Evolutionary conservation across 495 filamentous ascomycete genomes (phyloP).

Genomic region (Evansstolkia leycettana): DNA sequence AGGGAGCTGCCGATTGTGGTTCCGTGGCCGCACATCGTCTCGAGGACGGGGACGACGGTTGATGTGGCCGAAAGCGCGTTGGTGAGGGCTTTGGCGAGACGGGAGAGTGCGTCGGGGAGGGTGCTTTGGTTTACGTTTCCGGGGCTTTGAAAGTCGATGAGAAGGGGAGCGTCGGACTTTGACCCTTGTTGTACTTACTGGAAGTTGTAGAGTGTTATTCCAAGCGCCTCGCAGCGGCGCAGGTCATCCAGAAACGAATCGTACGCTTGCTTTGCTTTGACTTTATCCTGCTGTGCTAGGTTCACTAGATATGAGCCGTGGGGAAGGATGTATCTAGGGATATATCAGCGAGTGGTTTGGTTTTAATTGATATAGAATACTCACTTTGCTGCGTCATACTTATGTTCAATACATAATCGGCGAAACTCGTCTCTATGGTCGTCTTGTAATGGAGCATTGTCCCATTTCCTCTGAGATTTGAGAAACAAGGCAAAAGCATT

Average conservation of each 20-base stretch:
- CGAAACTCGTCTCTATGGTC: conserved; percentile 57
- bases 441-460: conserved; percentile 61
- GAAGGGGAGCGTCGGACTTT: neutral
- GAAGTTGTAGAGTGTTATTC: conserved; percentile 91
- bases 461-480: conserved; percentile 92
- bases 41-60: conserved; percentile 69
- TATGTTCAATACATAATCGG: conserved; percentile 50
- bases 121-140: conserved; percentile 59
- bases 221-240: conserved; percentile 73
- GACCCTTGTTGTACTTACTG: conserved; percentile 37
- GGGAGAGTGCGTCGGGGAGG: conserved; percentile 55
- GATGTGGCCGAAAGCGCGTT: conserved; percentile 62
- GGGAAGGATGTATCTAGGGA: conserved; percentile 59
- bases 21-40: conserved; percentile 88
- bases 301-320: conserved; percentile 97
- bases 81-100: conserved; percentile 71
- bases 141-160: conserved; percentile 47
- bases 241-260: conserved; percentile 80
- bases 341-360: no score
- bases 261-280: conserved; percentile 80
- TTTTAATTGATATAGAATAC: conserved; percentile 2
- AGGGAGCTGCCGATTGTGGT: conserved; percentile 81
- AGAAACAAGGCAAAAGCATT: conserved; percentile 92
- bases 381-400: conserved; percentile 54
- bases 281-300: conserved; percentile 68